These are phyloP conservation scores for Albatrellus sp. DNA, from an alignment of 1,284 basidiomycete genomes.

Conservation along the genomic window DNA sequence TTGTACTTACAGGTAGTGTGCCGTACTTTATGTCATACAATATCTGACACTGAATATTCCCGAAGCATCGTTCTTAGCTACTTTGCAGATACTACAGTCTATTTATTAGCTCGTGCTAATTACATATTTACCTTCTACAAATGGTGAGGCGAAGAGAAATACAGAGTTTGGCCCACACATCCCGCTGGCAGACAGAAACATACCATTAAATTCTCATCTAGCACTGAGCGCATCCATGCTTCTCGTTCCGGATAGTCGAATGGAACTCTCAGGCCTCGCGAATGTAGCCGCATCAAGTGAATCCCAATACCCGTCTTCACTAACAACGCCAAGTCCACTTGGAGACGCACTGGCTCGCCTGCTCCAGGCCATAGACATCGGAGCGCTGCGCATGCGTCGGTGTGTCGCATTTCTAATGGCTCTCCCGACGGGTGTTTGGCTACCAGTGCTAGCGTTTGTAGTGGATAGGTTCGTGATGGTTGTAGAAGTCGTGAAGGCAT, in stretches of 20 bases:
- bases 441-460: constrained; percentile 1
- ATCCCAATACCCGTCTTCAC: constrained; percentile 11
- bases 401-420: constrained; percentile 4
- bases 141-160: no score
- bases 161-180: no score
- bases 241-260: constrained; percentile 5
- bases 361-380: constrained; percentile 10
- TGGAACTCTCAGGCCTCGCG: constrained; percentile 5
- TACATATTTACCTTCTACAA: no score
- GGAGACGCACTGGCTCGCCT: constrained; percentile 6
- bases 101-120: no score
- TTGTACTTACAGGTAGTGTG: no score
- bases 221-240: constrained; percentile 7
- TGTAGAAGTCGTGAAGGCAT: constrained; percentile 9
- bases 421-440: background rate
- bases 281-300: constrained; percentile 7
- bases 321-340: constrained; percentile 4
- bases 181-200: no score
- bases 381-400: constrained; percentile 11
- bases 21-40: no score
- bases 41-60: no score
- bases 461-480: constrained; percentile 6
- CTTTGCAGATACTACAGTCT: no score
- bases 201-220: background rate
- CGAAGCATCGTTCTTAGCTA: no score